A percentile compares a stretch with the other conserved stretches of the same genome.
phyloP scores from a whole-genome alignment of 495 filamentous ascomycete genomes.

The Parmelia sp. region DNA sequence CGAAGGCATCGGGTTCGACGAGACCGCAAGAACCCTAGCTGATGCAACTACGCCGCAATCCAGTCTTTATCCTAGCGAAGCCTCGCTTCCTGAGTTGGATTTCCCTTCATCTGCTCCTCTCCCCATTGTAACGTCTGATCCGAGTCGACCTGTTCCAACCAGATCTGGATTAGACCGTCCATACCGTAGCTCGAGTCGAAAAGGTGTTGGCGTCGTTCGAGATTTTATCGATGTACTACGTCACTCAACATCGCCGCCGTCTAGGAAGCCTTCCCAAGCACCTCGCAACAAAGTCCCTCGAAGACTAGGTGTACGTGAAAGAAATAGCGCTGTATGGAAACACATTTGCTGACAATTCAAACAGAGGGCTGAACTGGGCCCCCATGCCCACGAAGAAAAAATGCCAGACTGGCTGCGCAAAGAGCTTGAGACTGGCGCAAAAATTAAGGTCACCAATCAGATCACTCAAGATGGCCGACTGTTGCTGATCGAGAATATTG shows the following conservation, averaged over 20 bases:
- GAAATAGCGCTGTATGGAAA: not conserved
- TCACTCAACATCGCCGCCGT: not conserved
- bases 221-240: constrained; percentile 16
- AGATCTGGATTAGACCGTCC: not conserved
- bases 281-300: constrained; percentile 10
- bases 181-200: constrained; percentile 1
- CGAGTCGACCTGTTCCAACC: constrained; percentile 1
- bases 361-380: constrained; percentile 66
- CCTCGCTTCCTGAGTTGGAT: constrained; percentile 2
- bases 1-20: constrained; percentile 46
- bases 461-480: constrained; percentile 48
- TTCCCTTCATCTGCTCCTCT: constrained; percentile 11
- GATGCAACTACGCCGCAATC: constrained; percentile 1
- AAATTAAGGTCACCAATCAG: constrained; percentile 48
- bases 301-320: constrained; percentile 39
- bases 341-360: constrained; percentile 34
- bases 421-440: constrained; percentile 59
- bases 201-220: constrained; percentile 9
- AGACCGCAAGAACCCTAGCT: constrained; percentile 24
- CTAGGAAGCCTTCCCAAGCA: constrained; percentile 22
- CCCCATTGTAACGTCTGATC: constrained; percentile 5
- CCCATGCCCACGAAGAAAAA: constrained; percentile 74
- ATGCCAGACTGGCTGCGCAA: constrained; percentile 79
- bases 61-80: constrained; percentile 1
- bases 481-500: constrained; percentile 39